Evolutionary conservation across 108 stramenopile species (phyloP), one percentile per base, ranked within the genome.

Genomic region (Fistulifera solaris): DNA sequence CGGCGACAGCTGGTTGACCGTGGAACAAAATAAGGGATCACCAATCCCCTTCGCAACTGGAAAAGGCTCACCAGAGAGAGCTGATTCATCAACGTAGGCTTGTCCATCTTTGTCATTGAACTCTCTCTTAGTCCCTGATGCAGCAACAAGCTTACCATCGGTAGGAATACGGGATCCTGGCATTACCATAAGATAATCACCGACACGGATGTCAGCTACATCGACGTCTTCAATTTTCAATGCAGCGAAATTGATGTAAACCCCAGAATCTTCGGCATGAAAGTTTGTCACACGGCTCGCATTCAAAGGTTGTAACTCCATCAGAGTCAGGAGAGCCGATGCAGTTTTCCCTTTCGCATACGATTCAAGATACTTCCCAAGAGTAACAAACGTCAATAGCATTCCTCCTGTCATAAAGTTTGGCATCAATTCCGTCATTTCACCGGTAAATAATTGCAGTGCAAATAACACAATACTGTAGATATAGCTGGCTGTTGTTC

Each of bases 301-400:
- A 48, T 27, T 27, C 27, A 28, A 31, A 7, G 60, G 65, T 48
- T 46, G 63, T 27, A 87, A 61, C 52, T 75, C 63, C 77, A 95
- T 78, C 14, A 96, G 77, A 15, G 55, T 64, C 40, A 81, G 72
- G 50, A 96, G 50, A 2, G 96, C 89, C 18, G 59, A 57, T 21
- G 83, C 72, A 15, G 92, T 97, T 52, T 78, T 73, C 10, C 87
- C 84, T 67, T 83, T 87, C 6, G 93, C 94, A 50, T 63, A 66
- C 12, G 85, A 66, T 68, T 88, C 87, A 35, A 88, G 41, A 60
- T 59, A 84, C 59, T 95, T 97, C n/a, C 96, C 96, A 4, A 95
- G 53, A 7, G 87, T 87, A 7, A 97, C 94, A 59, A 97, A 94
- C 14, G 87, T 83, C 18, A 97, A 69, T 15, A 97, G 75, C 94